Evolutionary conservation across 495 filamentous ascomycete genomes (phyloP), one percentile per base, ranked within the genome.

Genomic region (Aspergillus mulundensis): DNA sequence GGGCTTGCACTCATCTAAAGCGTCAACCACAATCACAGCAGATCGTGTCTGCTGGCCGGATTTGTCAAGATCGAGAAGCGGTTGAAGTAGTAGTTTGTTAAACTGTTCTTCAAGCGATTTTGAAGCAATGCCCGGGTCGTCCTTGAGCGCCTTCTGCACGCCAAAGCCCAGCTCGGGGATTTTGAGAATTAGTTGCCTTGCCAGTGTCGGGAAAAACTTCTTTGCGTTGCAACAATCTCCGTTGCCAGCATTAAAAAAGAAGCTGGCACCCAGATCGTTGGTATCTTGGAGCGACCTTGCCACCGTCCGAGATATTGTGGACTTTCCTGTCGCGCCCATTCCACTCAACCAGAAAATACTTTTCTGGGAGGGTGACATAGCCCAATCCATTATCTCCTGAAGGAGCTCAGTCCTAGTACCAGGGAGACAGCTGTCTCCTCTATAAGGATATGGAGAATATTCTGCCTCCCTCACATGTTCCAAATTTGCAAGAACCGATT

Each of bases 1-100:
- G 14, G 79, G 70, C 12, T 80, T 74, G 55, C 76, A 83, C 56
- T 82, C 77, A 48, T 81, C 81, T 16, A 84, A 66, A 50, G 80
- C 80, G 57, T 84, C 79, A 25, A 84, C 64, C 15, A 82, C 69
- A 14, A 81, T 65, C 15, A 75, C 53, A 11, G 69, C 16, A 15
- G 21, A 57, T 58, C 36, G 52, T 28, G 25, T 39, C 56, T 61
- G 48, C 7, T 12, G 4, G 42, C 28, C 25, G 18, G 24, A 19
- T 44, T 34, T n/a, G 5, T 49, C 15, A 5, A 63, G 28, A 8
- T 44, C 23, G 18, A 40, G 45, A 0, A 81, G 59, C 11, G 76
- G 77, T 25, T 72, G 24, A 49, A 78, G 55, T 58, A 82, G 60
- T 14, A 84, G 72, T 61, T 76, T 66, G 5, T 77, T 61, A 58